A percentile compares a stretch with the other conserved stretches of the same genome.
Conservation (phyloP, 2,329 filamentous ascomycete genomes). For the Conoideocrella luteorostrata region DNA sequence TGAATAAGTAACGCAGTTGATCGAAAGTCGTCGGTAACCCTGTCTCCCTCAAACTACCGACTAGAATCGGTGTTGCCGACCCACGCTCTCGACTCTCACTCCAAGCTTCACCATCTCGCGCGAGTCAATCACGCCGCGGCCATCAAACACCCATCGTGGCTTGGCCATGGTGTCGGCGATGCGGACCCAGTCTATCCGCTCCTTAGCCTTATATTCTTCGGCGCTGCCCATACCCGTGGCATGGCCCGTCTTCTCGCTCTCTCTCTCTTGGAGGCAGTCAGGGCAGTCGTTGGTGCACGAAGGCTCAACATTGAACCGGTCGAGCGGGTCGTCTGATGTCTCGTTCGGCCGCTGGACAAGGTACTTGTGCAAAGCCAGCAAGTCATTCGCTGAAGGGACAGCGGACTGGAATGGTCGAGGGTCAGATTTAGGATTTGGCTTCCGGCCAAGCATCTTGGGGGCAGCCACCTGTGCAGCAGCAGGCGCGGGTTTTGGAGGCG, state of each 20-base stretch:
- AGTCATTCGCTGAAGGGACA: constrained; percentile 35
- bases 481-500: constrained; percentile 24
- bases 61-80: constrained; percentile 39
- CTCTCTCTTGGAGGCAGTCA: constrained; percentile 39
- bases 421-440: constrained; percentile 35
- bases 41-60: neutral
- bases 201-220: constrained; percentile 40
- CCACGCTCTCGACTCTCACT: constrained; percentile 46
- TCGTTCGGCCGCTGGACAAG: constrained; percentile 28
- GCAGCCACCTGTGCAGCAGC: constrained; percentile 18
- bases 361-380: constrained; percentile 42
- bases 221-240: constrained; percentile 36
- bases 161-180: constrained; percentile 44
- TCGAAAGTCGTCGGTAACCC: neutral
- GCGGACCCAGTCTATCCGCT: constrained; percentile 44
- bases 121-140: constrained; percentile 46
- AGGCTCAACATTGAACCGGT: constrained; percentile 38
- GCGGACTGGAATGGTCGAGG: constrained; percentile 37
- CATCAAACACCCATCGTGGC: constrained; percentile 52
- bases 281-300: constrained; percentile 39
- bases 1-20: neutral
- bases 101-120: constrained; percentile 42
- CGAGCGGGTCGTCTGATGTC: constrained; percentile 36
- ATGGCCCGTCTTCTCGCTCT: constrained; percentile 31
- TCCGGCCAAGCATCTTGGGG: constrained; percentile 27